phyloP scores from a whole-genome alignment of 176 grass and related monocot genomes.

The Zea luxurians region DNA sequence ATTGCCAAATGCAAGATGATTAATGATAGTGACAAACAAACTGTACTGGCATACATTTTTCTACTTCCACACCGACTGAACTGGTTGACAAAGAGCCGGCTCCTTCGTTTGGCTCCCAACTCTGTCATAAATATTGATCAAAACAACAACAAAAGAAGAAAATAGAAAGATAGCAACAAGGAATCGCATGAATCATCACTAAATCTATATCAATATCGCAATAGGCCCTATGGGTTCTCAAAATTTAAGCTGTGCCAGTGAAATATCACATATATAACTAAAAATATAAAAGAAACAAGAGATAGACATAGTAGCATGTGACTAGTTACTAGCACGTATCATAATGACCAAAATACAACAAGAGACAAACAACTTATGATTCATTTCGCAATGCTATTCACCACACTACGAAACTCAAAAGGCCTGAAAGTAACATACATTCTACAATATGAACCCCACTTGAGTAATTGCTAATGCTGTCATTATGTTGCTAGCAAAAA shows the following conservation, averaged over 20 bases:
- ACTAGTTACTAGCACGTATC: neutral
- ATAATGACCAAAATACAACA: constrained; percentile 10
- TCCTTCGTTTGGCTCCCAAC: constrained; percentile 67
- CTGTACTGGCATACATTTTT: constrained; percentile 53
- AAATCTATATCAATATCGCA: constrained; percentile 30
- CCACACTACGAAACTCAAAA: constrained; percentile 13
- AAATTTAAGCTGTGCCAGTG: neutral
- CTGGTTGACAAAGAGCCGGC: constrained; percentile 47
- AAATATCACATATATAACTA: neutral
- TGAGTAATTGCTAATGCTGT: neutral
- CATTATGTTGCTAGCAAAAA: neutral
- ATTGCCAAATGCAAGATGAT: neutral
- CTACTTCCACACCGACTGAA: constrained; percentile 45
- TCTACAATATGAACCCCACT: neutral
- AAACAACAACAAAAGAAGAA: constrained; percentile 13
- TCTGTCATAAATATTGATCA: constrained; percentile 45
- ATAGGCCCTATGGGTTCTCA: neutral
- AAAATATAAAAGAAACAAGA: neutral
- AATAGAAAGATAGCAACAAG: neutral
- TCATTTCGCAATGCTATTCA: neutral
- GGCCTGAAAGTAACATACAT: neutral
- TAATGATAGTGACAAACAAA: constrained; percentile 14
- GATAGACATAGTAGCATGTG: neutral
- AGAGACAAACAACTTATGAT: neutral
- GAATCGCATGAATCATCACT: neutral